Evolutionary conservation across 2,329 filamentous ascomycete genomes (phyloP), one percentile per base, ranked within the genome.

Genomic region (Emergomyces pasteurianus): DNA sequence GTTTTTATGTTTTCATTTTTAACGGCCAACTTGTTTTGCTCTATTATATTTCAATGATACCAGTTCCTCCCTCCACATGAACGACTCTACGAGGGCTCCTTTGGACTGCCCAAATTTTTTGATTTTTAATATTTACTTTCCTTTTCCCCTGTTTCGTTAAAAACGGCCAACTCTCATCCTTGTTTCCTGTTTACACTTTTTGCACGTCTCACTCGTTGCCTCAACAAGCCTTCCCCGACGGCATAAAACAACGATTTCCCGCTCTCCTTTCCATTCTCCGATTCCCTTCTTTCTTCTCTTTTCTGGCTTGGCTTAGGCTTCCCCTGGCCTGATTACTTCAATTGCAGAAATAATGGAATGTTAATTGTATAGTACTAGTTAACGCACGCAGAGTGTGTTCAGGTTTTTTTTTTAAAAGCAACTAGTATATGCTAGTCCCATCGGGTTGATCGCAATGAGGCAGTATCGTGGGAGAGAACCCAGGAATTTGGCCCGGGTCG

Each of bases 201-300:
- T n/a, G 40, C 40, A 43, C 40, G n/a, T 43, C 42, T 46, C 18
- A 46, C n/a, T 46, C 18, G 10, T 46, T 62, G 65, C 68, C 65
- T 28, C 9, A 3, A 31, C 31, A 31, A 36, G 34, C 9, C 34
- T 36, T 36, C 34, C n/a, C 34, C 34, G 34, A 36, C 23, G 46
- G 21, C 21, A n/a, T 26, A 23, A n/a, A 2, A 23, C 28, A 23
- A 16, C 16, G 16, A 12, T 12, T 5, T 14, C 9, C 21, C 14
- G 38, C 21, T 28, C 26, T 23, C 14, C 23, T 28, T 28, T 52
- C 7, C 12, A 12, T n/a, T 6, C 4, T 49, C 14, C 21, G 4
- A 2, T n/a, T 43, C 7, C 16, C 16, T 43, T 7, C 16, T 5
- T 43, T n/a, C 18, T 43, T 43, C 5, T n/a, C 18, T 47, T 23